Evolutionary conservation across 805 yeast genomes (phyloP), one percentile per base, ranked within the genome.

Genomic region (Maudiozyma saulgeensis): DNA sequence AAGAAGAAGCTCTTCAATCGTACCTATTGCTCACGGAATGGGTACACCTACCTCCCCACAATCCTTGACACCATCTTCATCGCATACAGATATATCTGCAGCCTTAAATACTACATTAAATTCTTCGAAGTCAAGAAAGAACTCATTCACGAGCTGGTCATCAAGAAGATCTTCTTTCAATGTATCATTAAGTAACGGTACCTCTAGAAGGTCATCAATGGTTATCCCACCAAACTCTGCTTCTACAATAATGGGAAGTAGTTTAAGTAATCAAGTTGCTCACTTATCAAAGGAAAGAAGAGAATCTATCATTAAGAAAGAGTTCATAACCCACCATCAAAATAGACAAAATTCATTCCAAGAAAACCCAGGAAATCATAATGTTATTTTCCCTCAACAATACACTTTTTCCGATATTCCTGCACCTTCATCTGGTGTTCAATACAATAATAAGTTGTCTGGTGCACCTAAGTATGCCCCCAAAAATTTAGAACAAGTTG

Each of bases 141-240:
- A 64, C 45, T 64, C 69, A 4, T 61, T 62, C 46, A 57, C 63
- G 1, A 56, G 57, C 16, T 53, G 64, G 38, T 49, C 51, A 16
- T 51, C 66, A 18, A 57, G 68, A 50, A 57, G 68, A 42, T 63
- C 66, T 3, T 66, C 69, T 2, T 59, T 62, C 34, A 61, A 57
- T 37, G 49, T 57, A 19, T 49, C 62, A 1, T 12, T 42, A 18
- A 55, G 63, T 28, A 54, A 51, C 19, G 37, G 53, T 3, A 53
- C 65, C 5, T 59, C 67, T 2, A 58, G 68, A 48, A 52, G 68
- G 42, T 55, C 64, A 7, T 64, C 68, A 0, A 47, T 62, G 9
- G 53, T 63, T 5, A 43, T 51, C 13, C 62, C 63, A 18, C 62
- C 65, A 47, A 54, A 57, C 28, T 57, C 63, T 1, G 44, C 54